Percentiles rank a stretch among this genome's conserved stretches.
Conservation (phyloP, 2,329 filamentous ascomycete genomes). For the Curvularia eragrostidis region DNA sequence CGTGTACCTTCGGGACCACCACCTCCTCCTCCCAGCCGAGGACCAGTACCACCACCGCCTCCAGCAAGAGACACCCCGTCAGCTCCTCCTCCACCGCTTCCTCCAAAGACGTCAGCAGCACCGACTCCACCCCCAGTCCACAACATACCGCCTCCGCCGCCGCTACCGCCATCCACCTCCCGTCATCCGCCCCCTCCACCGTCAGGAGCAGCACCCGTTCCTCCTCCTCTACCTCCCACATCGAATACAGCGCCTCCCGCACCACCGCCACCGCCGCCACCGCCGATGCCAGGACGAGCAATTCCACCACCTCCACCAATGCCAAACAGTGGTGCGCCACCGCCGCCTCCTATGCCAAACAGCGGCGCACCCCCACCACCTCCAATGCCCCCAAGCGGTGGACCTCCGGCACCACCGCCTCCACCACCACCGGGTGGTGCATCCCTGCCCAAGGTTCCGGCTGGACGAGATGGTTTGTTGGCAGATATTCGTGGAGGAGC, state of each 20-base stretch:
- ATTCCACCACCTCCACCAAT: constrained; percentile 46
- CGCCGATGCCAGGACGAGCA: constrained; percentile 22
- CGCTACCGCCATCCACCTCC: constrained; percentile 37
- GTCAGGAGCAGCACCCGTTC: constrained; percentile 35
- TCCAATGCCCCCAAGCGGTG: constrained; percentile 38
- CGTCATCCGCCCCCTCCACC: constrained; percentile 39
- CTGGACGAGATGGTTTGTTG: constrained; percentile 66
- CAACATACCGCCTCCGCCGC: constrained; percentile 36
- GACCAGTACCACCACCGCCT: constrained; percentile 66
- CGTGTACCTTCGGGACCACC: constrained; percentile 68
- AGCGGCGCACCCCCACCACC: constrained; percentile 52
- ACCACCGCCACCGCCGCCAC: constrained; percentile 39
- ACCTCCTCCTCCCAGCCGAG: constrained; percentile 76
- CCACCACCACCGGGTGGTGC: constrained; percentile 32
- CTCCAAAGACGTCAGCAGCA: constrained; percentile 49
- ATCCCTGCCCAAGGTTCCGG: constrained; percentile 50
- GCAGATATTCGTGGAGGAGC: constrained; percentile 74
- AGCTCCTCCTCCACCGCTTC: constrained; percentile 48
- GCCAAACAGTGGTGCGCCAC: constrained; percentile 38
- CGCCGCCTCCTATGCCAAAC: constrained; percentile 43
- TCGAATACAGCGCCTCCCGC: constrained; percentile 35
- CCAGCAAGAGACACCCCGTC: constrained; percentile 52
- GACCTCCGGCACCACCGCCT: constrained; percentile 45
- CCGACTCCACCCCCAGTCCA: constrained; percentile 68
- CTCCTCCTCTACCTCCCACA: constrained; percentile 37